Evolutionary conservation across 768 basidiomycete genomes (phyloP), one percentile per base, ranked within the genome.

Genomic region (Suillus lakei): DNA sequence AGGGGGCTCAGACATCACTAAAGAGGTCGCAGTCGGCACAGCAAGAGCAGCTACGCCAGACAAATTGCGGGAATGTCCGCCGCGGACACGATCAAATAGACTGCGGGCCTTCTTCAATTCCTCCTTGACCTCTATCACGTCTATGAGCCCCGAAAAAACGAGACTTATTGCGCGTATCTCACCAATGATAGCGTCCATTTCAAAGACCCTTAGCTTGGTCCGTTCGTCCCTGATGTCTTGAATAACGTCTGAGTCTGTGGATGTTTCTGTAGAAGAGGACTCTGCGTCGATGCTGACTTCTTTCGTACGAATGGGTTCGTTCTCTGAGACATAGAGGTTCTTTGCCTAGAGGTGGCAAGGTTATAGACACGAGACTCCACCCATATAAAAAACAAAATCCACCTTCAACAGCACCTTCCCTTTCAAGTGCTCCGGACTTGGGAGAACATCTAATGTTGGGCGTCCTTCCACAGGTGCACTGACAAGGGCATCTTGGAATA

Each of bases 361-460:
- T 30, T 30, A 8, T 62, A 36, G 70, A 56, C 18, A 16, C 50
- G 46, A 23, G 28, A 50, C 41, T 62, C 21, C n/a, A 30, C 34
- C 41, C 10, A 26, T 15, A 28, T 46, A 26, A 36, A 12, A 13
- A 38, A 13, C 5, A 58, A 18, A 6, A 76, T 81, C 55, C 36
- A 89, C 93, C 84, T 99, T 99, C 66, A 99, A 77, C 41, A 98
- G 74, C n/a, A 98, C 84, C 67, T 87, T 87, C 5, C 88, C 84
- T 74, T 86, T 91, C 56, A 99, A 81, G 21, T 90, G 85, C 60
- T 95, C 91, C 0, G 96, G 96, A 73, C 94, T 96, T 0, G 96
- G 96, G 34, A 99, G 71, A 15, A 70, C 73, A 0, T 81, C 81
- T n/a, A 88, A 76, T 62, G 77, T 80, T 34, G 77, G 81, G 13